These are phyloP conservation scores for Fusarium domesticum DNA, from an alignment of 2,329 filamentous ascomycete genomes.

Conservation along the genomic window DNA sequence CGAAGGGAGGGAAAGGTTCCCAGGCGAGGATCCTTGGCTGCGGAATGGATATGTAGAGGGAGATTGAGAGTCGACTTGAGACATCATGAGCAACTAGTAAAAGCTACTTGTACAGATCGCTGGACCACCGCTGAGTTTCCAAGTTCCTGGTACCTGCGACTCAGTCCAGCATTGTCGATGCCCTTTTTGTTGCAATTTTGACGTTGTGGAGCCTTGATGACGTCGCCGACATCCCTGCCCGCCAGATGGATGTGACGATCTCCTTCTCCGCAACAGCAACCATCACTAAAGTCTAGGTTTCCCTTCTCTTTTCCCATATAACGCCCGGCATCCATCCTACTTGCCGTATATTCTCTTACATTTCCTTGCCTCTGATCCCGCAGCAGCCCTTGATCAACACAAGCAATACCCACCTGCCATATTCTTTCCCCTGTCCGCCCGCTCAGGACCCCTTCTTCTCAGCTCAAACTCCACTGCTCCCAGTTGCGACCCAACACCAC, in stretches of 20 bases:
- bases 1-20: slow-evolving; percentile 11
- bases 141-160: not conserved
- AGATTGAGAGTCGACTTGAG: slow-evolving; percentile 16
- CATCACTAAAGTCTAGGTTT: slow-evolving; percentile 10
- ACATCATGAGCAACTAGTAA: slow-evolving; percentile 9
- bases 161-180: not conserved
- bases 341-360: slow-evolving; percentile 14
- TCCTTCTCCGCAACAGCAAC: slow-evolving; percentile 31
- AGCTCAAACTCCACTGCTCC: slow-evolving; percentile 23
- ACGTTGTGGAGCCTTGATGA: slow-evolving; percentile 27
- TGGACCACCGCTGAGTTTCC: not conserved
- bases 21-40: slow-evolving; percentile 17
- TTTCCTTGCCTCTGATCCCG: slow-evolving; percentile 22
- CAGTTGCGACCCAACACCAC: slow-evolving; percentile 18
- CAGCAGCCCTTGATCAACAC: slow-evolving; percentile 16
- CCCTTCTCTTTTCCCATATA: slow-evolving; percentile 25
- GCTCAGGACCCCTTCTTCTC: slow-evolving; percentile 15
- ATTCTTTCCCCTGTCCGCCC: slow-evolving; percentile 21
- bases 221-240: slow-evolving; percentile 25
- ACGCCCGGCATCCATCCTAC: slow-evolving; percentile 23
- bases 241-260: slow-evolving; percentile 27
- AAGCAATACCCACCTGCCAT: slow-evolving; percentile 20
- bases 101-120: not conserved
- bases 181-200: slow-evolving; percentile 11
- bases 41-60: slow-evolving; percentile 5